Base-by-base conservation (phyloP, 805 yeast species). In the Candida vartiovaarae region DNA sequence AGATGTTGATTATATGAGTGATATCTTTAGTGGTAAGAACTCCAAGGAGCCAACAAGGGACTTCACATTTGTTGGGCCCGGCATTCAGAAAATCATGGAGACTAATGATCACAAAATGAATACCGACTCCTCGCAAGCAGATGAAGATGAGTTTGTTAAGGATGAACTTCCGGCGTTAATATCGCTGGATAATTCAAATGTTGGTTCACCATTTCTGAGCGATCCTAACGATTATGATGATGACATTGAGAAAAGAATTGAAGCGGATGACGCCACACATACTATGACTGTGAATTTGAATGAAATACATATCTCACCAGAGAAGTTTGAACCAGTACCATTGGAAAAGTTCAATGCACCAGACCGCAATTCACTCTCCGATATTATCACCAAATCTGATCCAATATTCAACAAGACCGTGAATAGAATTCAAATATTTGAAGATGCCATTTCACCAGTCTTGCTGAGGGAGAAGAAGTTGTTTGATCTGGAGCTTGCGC, bases 271-370 rank as follows among this genome's bases (percentile, higher is more conserved):
- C 6, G 44, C 35, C 0, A 55, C 60, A 1, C 43, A 39, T 24
- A 46, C 51, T 10, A 43, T 57, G 20, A 55, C 62, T 4, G 36
- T 43, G 10, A 43, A 49, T 29, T 50, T 58, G 26, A 44, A 42
- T 23, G 51, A 48, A 4, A 53, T 57, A 8, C 49, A 55, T 33
- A 57, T 57, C 8, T 55, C 61, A 1, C 60, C 61, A 9, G 49
- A 53, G 38, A 57, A 55, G 42, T 31, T 33, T 27, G 31, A 27
- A 3, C 8, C 36, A 25, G 23, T 31, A 3, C 35, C 35, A 32
- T 9, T 5, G 11, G 38, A 37, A 7, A 29, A 28, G n/a, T 34
- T 48, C 36, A 43, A 30, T 9, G 39, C 50, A 0, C 38, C 46
- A n/a, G 50, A 49, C 23, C 44, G 50, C 36, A 30, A 46, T 8